Conservation (phyloP, 176 grass and related monocot genomes). For the Raddia distichophylla region DNA sequence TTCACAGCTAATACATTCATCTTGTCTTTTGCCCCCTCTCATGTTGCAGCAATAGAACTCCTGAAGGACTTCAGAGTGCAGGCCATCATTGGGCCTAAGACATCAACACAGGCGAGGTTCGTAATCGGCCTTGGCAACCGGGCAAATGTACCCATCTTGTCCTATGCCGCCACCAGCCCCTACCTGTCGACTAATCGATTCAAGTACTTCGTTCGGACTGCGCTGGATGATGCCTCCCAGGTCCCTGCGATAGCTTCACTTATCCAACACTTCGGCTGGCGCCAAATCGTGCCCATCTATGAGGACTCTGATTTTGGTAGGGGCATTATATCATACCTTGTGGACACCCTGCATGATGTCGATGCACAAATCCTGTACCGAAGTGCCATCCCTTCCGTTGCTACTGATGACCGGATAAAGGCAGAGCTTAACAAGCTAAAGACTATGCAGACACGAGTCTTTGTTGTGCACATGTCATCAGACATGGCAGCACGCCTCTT, state of each 20-base stretch:
- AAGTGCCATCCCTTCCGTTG: neutral
- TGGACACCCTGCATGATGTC: no score
- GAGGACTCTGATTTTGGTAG: slow-evolving; percentile 47
- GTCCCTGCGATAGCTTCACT: slow-evolving; percentile 32
- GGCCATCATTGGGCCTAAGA: slow-evolving; percentile 53
- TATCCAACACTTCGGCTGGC: slow-evolving; percentile 46
- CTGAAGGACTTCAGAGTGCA: slow-evolving; percentile 40
- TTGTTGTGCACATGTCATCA: slow-evolving; percentile 14
- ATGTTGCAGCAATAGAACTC: slow-evolving; percentile 36
- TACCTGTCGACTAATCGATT: neutral
- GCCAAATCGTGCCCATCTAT: slow-evolving; percentile 39
- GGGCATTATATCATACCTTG: slow-evolving; percentile 23
- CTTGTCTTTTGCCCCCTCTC: neutral
- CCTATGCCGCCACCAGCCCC: slow-evolving; percentile 48
- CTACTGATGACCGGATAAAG: slow-evolving; percentile 9
- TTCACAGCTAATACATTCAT: neutral
- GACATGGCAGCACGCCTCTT: slow-evolving; percentile 16
- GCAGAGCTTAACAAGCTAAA: slow-evolving; percentile 19
- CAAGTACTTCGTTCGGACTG: no score
- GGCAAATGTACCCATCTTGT: slow-evolving; percentile 53
- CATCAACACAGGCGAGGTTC: slow-evolving; percentile 42
- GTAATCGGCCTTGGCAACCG: slow-evolving; percentile 40
- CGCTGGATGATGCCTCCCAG: no score
- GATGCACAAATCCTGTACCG: no score
- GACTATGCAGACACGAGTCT: slow-evolving; percentile 11